Evolutionary conservation across 345 rosid species (phyloP).

Genomic region (Linum trigynum): DNA sequence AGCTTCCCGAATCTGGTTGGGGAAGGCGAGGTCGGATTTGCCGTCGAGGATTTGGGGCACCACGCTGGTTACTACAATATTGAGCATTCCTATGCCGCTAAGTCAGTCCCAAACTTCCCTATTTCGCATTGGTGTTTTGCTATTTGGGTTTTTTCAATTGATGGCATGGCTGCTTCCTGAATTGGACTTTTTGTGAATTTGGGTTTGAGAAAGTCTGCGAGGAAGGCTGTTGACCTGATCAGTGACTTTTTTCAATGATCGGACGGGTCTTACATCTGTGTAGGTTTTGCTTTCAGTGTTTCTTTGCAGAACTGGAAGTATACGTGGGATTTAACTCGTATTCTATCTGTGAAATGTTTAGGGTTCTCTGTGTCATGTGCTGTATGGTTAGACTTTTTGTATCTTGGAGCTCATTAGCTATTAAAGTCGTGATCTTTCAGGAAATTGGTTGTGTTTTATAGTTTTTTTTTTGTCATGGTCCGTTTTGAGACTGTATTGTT

Average conservation of each 20-base stretch:
- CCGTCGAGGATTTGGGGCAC: constrained; percentile 73
- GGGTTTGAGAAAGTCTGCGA: not conserved
- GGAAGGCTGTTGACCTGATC: not conserved
- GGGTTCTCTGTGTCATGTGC: too few species aligned
- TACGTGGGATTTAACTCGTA: too few species aligned
- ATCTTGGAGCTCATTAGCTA: too few species aligned
- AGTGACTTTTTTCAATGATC: not conserved
- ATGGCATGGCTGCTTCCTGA: not conserved
- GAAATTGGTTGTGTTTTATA: not conserved
- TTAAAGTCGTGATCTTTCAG: too few species aligned
- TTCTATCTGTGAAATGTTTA: too few species aligned
- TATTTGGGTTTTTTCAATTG: not conserved
- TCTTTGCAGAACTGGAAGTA: too few species aligned
- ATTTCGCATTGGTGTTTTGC: not conserved
- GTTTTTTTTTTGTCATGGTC: not conserved
- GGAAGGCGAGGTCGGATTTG: constrained; percentile 20
- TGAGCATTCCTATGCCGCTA: constrained; percentile 61
- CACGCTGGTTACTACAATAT: constrained; percentile 92
- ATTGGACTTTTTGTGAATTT: not conserved
- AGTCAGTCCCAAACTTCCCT: constrained; percentile 23
- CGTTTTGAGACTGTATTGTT: not conserved
- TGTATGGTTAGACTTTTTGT: too few species aligned
- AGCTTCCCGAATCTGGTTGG: constrained; percentile 47
- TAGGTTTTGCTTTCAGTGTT: too few species aligned
- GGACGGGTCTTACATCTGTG: not conserved